Base-by-base conservation (phyloP, 768 basidiomycete species). In the Mycena vulgaris region DNA sequence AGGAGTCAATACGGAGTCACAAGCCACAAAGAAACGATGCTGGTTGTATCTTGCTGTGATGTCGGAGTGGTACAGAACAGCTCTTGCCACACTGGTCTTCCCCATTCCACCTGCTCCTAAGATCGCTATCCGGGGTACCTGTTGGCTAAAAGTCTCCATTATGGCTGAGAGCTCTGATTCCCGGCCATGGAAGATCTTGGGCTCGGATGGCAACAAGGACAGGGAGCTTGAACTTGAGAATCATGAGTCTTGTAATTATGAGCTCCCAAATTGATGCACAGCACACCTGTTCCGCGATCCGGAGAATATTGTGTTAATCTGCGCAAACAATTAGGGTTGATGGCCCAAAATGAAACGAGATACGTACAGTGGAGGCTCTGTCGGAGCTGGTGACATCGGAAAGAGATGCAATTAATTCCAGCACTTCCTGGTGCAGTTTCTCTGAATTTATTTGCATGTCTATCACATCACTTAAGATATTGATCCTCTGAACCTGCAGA, bases 91-190 rank as follows among this genome's bases (percentile, higher is more conserved):
- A 3, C 39, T 56, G 21, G 66, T 64, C 31, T 64, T 64, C 21
- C 63, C 63, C 63, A 64, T 68, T 3, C 67, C 67, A 37, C 60
- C 67, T 27, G 60, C 19, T 8, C 67, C 67, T 1, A 68, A 30
- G 33, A 68, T 62, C 5, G 67, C 51, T 25, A 68, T 56, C 11
- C 67, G 33, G 11, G 51, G 33, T 8, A 51, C 30, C 7, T 55
- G 28, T 16, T 62, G 51, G 8, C 21, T 16, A 28, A 68, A 30
- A 19, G n/a, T 55, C 17, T 40, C 10, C 3, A 62, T 9, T 11
- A 62, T 63, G 52, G 17, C 10, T 3, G 37, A 19, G 2, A 68
- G 39, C 33, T 68, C 67, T 1, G 21, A 11, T 8, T 68, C 59
- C 21, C 67, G 67, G 14, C 67, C 67, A 27, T 68, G 51, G 49